Conservation (phyloP, 306 rosid species). For the Lathyrus tuberosus region DNA sequence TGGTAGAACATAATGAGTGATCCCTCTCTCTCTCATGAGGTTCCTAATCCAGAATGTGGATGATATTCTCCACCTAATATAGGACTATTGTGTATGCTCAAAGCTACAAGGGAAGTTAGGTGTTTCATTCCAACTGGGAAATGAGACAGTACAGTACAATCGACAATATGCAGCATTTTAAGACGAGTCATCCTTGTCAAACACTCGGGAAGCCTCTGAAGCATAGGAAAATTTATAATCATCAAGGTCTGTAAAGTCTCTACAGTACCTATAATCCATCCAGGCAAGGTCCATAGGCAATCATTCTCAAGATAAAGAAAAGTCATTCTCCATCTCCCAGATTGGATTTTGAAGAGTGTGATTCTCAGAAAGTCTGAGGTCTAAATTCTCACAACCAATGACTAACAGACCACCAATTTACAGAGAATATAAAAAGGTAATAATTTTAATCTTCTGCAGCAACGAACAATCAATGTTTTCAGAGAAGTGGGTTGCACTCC, state of each 20-base stretch:
- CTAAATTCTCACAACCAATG: background rate
- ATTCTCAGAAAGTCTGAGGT: background rate
- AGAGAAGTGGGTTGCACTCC: background rate
- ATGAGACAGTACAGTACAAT: background rate
- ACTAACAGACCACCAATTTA: background rate
- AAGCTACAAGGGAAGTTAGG: constrained; percentile 1
- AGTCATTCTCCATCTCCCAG: background rate
- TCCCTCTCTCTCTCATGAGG: background rate
- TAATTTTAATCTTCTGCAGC: background rate
- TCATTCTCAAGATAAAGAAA: background rate
- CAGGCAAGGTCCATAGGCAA: background rate
- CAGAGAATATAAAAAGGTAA: background rate
- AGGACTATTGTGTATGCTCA: too few species aligned
- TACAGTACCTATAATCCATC: background rate
- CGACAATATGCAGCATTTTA: background rate
- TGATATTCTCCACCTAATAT: too few species aligned
- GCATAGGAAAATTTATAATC: background rate
- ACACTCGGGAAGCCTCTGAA: background rate
- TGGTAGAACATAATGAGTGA: too few species aligned
- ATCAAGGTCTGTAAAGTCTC: constrained; percentile 3
- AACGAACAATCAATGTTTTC: background rate
- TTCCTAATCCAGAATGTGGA: too few species aligned
- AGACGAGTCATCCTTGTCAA: background rate
- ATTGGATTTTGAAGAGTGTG: background rate
- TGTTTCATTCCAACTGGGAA: background rate